A percentile compares a stretch with the other conserved stretches of the same genome.
phyloP scores from a whole-genome alignment of 331 rosid species.

The Pyrus hybrid region DNA sequence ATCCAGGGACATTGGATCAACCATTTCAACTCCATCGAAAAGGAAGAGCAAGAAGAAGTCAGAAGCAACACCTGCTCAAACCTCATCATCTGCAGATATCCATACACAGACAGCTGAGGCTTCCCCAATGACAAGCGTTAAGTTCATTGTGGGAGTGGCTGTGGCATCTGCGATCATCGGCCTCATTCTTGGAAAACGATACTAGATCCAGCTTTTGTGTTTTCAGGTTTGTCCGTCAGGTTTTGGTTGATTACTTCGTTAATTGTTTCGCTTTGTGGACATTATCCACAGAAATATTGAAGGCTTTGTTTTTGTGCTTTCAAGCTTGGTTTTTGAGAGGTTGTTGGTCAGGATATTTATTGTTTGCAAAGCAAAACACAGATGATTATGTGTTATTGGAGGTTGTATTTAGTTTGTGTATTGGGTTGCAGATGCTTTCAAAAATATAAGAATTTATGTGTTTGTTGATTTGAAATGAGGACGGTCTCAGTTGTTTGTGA shows the following conservation, averaged over 20 bases:
- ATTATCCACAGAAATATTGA: slow-evolving; percentile 24
- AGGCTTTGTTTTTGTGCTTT: slow-evolving; percentile 39
- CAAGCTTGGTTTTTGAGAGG: slow-evolving; percentile 24
- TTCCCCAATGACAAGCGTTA: slow-evolving; percentile 41
- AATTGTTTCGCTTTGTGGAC: not conserved
- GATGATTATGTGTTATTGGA: slow-evolving; percentile 25
- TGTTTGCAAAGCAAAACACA: slow-evolving; percentile 38
- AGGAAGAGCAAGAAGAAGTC: slow-evolving; percentile 73
- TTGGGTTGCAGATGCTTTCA: slow-evolving; percentile 9
- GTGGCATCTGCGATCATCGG: slow-evolving; percentile 67
- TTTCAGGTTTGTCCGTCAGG: slow-evolving; percentile 16
- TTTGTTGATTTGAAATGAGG: not conserved
- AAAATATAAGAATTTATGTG: not conserved
- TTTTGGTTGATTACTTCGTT: slow-evolving; percentile 3
- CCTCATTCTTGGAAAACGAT: slow-evolving; percentile 75
- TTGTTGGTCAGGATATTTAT: slow-evolving; percentile 46
- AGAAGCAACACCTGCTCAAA: slow-evolving; percentile 46
- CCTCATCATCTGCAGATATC: slow-evolving; percentile 43
- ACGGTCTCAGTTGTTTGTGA: not conserved
- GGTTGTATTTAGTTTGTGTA: slow-evolving; percentile 19
- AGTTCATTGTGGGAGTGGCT: slow-evolving; percentile 65
- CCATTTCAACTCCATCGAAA: slow-evolving; percentile 58
- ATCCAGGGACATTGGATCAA: slow-evolving; percentile 75
- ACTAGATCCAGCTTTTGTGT: slow-evolving; percentile 30
- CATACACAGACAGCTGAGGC: slow-evolving; percentile 29